These are phyloP conservation scores for Penicillium sp. DNA, from an alignment of 2,329 filamentous ascomycete genomes.

Conservation along the genomic window DNA sequence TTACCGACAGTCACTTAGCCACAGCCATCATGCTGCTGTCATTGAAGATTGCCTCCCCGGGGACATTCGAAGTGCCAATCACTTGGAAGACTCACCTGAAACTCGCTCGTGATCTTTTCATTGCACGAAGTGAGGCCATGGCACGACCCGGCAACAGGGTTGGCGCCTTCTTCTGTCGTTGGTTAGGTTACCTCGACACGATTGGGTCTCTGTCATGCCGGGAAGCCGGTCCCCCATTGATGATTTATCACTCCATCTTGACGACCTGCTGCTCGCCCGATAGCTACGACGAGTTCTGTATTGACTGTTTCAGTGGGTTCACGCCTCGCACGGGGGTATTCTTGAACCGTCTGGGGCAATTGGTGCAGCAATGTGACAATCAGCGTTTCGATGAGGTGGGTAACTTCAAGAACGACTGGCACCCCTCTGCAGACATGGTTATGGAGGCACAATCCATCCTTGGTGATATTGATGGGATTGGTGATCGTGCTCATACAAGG, in stretches of 20 bases:
- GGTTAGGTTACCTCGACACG: conserved; percentile 81
- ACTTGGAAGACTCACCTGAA: conserved; percentile 77
- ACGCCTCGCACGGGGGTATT: conserved; percentile 67
- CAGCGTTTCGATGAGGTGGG: conserved; percentile 57
- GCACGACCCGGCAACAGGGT: conserved; percentile 53
- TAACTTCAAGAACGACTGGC: conserved; percentile 55
- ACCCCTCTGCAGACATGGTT: conserved; percentile 53
- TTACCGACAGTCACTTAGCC: conserved; percentile 70
- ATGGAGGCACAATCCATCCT: conserved; percentile 59
- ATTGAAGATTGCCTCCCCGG: conserved; percentile 76
- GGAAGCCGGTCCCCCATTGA: conserved; percentile 51
- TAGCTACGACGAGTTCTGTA: conserved; percentile 61
- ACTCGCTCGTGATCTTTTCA: conserved; percentile 71
- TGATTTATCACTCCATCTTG: conserved; percentile 46
- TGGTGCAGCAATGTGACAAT: conserved; percentile 65
- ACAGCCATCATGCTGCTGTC: conserved; percentile 83
- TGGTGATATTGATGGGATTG: conserved; percentile 57
- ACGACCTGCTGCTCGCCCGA: conserved; percentile 50
- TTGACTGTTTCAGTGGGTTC: conserved; percentile 79
- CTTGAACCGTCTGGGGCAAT: conserved; percentile 66
- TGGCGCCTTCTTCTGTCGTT: conserved; percentile 72
- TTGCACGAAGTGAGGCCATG: conserved; percentile 58
- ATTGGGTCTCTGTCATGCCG: conserved; percentile 67
- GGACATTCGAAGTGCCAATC: conserved; percentile 74
- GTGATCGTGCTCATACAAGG: conserved; percentile 38